A percentile compares a stretch with the other conserved stretches of the same genome.
Evolutionary conservation across 148 eudicot genomes (phyloP).

Genomic region (Vaccinium vitisidaea): DNA sequence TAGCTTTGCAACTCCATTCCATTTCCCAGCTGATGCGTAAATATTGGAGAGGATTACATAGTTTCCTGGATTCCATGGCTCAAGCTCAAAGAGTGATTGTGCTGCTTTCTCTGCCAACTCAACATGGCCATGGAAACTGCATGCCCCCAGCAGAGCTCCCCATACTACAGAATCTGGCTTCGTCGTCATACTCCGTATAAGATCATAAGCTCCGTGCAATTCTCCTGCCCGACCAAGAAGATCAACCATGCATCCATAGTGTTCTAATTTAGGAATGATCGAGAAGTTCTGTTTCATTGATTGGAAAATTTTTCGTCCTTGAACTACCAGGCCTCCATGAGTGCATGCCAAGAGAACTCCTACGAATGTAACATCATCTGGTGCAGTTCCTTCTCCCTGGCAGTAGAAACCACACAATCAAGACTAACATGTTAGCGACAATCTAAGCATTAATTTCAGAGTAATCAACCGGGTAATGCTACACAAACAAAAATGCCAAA

Average conservation of each 20-base stretch:
- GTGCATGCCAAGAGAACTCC: constrained; percentile 58
- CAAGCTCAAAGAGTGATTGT: constrained; percentile 44
- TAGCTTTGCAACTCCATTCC: constrained; percentile 58
- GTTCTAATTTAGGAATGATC: constrained; percentile 48
- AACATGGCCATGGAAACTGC: constrained; percentile 46
- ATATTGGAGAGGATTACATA: constrained; percentile 69
- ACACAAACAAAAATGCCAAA: neutral
- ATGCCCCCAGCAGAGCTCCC: constrained; percentile 64
- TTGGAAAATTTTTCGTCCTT: constrained; percentile 45
- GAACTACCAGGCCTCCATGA: constrained; percentile 48
- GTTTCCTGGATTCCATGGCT: constrained; percentile 66
- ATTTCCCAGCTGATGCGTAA: constrained; percentile 42
- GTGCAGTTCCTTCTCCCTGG: constrained; percentile 40
- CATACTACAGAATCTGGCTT: constrained; percentile 53
- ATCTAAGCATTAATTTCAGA: neutral
- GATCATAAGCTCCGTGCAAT: constrained; percentile 43
- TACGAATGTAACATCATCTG: constrained; percentile 57
- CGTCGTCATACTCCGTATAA: constrained; percentile 43
- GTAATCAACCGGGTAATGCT: neutral
- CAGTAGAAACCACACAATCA: neutral
- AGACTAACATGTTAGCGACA: neutral
- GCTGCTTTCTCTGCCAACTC: constrained; percentile 66
- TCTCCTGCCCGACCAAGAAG: constrained; percentile 66
- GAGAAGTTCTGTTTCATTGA: constrained; percentile 40
- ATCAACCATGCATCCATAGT: constrained; percentile 75